Conservation (phyloP, 2,329 filamentous ascomycete species). For the Aureobasidium uvarum region DNA sequence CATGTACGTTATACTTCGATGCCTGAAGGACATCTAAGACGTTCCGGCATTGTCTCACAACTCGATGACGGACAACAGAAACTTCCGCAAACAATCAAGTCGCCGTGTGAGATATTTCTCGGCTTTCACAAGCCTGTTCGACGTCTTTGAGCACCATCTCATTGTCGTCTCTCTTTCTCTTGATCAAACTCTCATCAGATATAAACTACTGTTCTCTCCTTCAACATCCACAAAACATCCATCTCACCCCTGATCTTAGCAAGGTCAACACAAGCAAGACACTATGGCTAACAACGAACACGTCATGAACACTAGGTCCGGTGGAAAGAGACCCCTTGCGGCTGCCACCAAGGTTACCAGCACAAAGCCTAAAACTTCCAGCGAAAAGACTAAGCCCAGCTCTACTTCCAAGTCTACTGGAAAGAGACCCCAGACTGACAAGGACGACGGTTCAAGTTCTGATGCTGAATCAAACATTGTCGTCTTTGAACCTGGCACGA, state of each 20-base stretch:
- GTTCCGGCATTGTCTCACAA: not conserved
- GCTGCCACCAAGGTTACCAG: no score
- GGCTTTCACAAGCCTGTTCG: not conserved
- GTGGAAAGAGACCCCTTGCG: no score
- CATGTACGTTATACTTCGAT: no score
- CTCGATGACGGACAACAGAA: not conserved
- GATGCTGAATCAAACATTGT: not conserved
- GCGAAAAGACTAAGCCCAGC: not conserved
- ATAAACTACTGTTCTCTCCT: not conserved
- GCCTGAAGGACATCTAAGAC: no score
- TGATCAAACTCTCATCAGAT: not conserved
- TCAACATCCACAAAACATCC: not conserved
- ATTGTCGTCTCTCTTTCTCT: no score
- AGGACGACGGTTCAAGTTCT: not conserved
- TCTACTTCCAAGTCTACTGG: not conserved
- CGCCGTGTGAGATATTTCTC: not conserved
- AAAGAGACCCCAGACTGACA: not conserved
- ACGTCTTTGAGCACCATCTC: not conserved
- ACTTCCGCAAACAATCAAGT: not conserved
- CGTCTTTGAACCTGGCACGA: not conserved
- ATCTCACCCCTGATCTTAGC: not conserved
- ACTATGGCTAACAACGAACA: not conserved
- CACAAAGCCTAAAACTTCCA: not conserved
- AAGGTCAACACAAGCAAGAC: not conserved
- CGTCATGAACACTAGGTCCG: not conserved